Base-by-base conservation (phyloP, 192 early-diverging fungal species). In the Entomortierella chlamydospora region DNA sequence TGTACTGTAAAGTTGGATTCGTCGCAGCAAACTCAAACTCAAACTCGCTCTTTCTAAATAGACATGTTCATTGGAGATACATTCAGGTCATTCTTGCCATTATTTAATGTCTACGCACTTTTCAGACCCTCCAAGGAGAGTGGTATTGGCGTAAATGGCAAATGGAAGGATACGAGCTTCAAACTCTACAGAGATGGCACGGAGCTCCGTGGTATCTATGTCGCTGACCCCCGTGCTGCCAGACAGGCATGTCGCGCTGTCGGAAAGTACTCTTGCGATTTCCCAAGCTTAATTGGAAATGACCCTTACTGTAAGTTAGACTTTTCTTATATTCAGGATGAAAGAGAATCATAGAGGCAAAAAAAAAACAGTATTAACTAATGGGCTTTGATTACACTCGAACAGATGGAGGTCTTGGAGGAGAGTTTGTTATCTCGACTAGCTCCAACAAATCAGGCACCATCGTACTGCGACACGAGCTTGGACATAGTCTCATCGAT, bases 181-280 rank as follows among this genome's bases (percentile, higher is more conserved):
- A 84, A 85, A 18, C 79, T 90, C n/a, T 90, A 87, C 61, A 63
- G 89, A 30, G 89, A 90, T 45, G 89, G 89, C 10, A 90, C 89
- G 2, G 89, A 90, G 53, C 73, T 90, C 12, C 81, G 89, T 22
- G 89, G 89, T 11, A 88, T 90, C 43, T 90, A 90, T 33, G 60
- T 52, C 53, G 82, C 86, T 3, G 83, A 89, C 43, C 82, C 85
- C 33, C 39, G 59, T 20, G 81, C 61, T 29, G 87, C 87, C n/a
- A 72, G 88, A 22, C 53, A 78, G 41, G 83, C 84, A 0, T 90
- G 89, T 73, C 81, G 73, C 31, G 63, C 71, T 20, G 78, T 83
- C 17, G 89, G 89, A 13, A 68, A 78, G 22, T 70, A 83, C 49
- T 83, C 88, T 17, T 90, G 89, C 42, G 89, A 90, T 70, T 90